Evolutionary conservation across 768 basidiomycete species (phyloP).

Genomic region (Lactifluus hygrophoroides): DNA sequence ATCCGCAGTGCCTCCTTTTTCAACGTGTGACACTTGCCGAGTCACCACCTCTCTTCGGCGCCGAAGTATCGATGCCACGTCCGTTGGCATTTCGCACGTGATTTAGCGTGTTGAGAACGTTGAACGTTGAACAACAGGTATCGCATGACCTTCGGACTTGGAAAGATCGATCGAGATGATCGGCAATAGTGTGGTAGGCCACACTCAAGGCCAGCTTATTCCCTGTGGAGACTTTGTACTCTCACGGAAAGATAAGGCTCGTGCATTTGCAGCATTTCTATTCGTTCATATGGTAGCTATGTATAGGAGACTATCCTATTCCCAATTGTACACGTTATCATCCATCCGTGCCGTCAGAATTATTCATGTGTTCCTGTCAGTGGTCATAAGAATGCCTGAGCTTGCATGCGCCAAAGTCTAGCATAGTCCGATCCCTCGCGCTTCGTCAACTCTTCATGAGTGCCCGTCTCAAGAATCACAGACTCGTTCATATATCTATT

Average conservation of each 20-base stretch:
- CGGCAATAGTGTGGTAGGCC: too few relatives aligned
- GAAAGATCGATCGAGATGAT: not conserved
- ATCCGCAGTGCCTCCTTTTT: too few relatives aligned
- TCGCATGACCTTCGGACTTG: too few relatives aligned
- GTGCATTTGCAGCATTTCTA: not conserved
- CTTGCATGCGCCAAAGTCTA: constrained; percentile 65
- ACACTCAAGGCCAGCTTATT: too few relatives aligned
- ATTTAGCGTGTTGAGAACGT: not conserved
- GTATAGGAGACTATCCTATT: not conserved
- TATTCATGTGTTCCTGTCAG: too few relatives aligned
- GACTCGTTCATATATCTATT: constrained; percentile 65
- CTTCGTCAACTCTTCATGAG: constrained; percentile 50
- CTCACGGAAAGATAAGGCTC: too few relatives aligned
- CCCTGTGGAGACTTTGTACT: too few relatives aligned
- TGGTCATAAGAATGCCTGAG: constrained; percentile 45
- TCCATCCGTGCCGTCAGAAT: not conserved
- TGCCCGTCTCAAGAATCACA: constrained; percentile 53
- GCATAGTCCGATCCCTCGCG: constrained; percentile 54
- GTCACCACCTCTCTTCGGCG: too few relatives aligned
- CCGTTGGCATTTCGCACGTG: not conserved
- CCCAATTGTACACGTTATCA: not conserved
- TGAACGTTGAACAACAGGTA: too few relatives aligned
- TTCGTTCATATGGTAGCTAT: not conserved
- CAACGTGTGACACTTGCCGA: too few relatives aligned
- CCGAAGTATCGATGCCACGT: too few relatives aligned